Percentiles rank a stretch among this genome's conserved stretches.
phyloP scores from a whole-genome alignment of 2,329 filamentous ascomycete genomes.

The Aspergillus brunneoviolaceus region DNA sequence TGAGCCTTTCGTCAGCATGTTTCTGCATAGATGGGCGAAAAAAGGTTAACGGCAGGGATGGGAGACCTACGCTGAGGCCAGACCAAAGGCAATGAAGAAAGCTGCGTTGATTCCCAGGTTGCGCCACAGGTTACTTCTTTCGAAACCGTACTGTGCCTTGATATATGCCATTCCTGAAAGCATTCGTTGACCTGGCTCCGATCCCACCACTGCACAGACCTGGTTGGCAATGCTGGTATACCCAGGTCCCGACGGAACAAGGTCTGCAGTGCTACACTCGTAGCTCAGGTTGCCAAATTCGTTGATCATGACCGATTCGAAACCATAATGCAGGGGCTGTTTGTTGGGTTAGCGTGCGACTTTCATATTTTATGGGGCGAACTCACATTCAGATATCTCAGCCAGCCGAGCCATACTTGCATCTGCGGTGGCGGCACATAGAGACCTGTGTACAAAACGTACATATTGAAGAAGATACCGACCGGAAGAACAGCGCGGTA shows the following conservation, averaged over 20 bases:
- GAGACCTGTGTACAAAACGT: constrained; percentile 73
- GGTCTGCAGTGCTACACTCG: not conserved
- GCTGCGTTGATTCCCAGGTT: constrained; percentile 8
- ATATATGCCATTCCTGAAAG: constrained; percentile 3
- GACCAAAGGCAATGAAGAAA: constrained; percentile 5
- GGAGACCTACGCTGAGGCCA: not conserved
- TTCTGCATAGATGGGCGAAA: not conserved
- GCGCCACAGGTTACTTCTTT: not conserved
- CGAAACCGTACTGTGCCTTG: constrained; percentile 2
- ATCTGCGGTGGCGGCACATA: constrained; percentile 73
- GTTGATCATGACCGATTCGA: constrained; percentile 8
- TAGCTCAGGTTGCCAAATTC: constrained; percentile 1
- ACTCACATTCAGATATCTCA: constrained; percentile 71
- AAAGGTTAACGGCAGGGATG: not conserved
- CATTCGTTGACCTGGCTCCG: not conserved
- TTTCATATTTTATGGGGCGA: constrained; percentile 50
- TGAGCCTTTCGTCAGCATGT: not conserved
- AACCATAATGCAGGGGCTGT: constrained; percentile 7
- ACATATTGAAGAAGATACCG: constrained; percentile 71
- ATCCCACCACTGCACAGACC: constrained; percentile 5
- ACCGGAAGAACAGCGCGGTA: constrained; percentile 80
- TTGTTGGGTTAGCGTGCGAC: not conserved
- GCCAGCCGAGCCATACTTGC: constrained; percentile 73
- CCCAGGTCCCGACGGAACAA: not conserved
- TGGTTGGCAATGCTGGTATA: constrained; percentile 1